Evolutionary conservation across 1,284 basidiomycete species (phyloP), one percentile per base, ranked within the genome.

Genomic region (Ceratobasidium sp.): DNA sequence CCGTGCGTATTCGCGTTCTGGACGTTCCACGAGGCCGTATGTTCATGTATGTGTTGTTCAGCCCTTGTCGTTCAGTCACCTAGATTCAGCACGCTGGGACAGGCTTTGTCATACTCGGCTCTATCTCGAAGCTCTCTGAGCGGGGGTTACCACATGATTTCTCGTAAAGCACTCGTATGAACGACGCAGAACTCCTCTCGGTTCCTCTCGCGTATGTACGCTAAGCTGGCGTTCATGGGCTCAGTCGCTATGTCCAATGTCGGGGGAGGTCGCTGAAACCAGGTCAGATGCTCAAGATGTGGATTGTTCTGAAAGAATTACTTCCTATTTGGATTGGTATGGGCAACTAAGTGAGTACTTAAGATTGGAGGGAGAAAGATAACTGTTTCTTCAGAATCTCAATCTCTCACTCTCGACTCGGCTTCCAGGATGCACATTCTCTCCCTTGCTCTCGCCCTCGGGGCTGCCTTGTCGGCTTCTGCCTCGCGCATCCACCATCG

Each of bases 401-500:
- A 50, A 50, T 32, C 28, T 7, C 9, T 43, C 16, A 23, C 49
- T 46, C 66, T 61, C 43, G 35, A 30, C 30, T 64, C 62, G 18
- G 35, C 13, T 30, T 26, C 35, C 46, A 70, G 32, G 16, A 70
- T 70, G 67, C 67, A 70, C 54, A 38, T 35, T 43, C 43, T 70
- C 5, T 58, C 67, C 26, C 44, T 70, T 23, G 54, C 35, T 50
- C 52, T 70, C 21, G 67, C 67, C 26, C 54, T 70, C 13, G 55
- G 67, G 1, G 67, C 67, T 58, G 67, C 67, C 13, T 54, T 70
- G 18, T 70, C 67, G 2, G 70, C 70, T 43, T 61, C 61, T 74
- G 86, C 84, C 23, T 88, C 87, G 7, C 85, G 87, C 77, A 81
- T 86, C 49, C 88, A 89, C 87, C 85, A 82, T 70, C 83, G 87